Evolutionary conservation across 2,329 filamentous ascomycete species (phyloP).

Genomic region (Dactylellina sp.): DNA sequence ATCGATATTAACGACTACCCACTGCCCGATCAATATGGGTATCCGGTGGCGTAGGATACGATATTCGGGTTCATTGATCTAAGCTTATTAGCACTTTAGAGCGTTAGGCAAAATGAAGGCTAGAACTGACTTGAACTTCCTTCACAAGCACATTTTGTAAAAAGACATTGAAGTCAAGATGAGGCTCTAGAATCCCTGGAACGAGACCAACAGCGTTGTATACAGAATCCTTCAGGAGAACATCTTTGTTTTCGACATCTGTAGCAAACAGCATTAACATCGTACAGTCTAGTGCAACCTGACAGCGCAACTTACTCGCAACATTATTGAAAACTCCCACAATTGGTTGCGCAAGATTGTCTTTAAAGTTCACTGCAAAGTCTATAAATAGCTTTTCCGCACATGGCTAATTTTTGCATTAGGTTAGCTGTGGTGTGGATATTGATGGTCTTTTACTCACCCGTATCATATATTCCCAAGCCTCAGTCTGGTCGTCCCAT

Average conservation of each 20-base stretch:
- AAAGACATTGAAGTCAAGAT: constrained; percentile 86
- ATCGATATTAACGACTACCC: constrained; percentile 82
- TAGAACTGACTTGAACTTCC: constrained; percentile 75
- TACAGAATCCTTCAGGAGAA: constrained; percentile 90
- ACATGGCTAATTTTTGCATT: constrained; percentile 70
- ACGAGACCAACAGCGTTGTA: constrained; percentile 93
- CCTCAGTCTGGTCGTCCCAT: constrained; percentile 84
- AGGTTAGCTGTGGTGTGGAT: not conserved
- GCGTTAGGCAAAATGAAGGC: too few species aligned
- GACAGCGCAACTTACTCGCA: constrained; percentile 69
- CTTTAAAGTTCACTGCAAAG: constrained; percentile 87
- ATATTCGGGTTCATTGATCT: constrained; percentile 72
- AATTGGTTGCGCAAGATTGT: constrained; percentile 80
- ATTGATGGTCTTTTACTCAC: constrained; percentile 10
- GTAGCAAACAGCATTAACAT: not conserved
- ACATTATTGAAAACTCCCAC: constrained; percentile 84
- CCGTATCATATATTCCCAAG: constrained; percentile 91
- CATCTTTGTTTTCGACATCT: constrained; percentile 71
- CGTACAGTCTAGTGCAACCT: too few species aligned
- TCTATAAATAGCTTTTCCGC: constrained; percentile 94
- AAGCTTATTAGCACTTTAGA: not conserved
- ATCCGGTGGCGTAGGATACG: constrained; percentile 88
- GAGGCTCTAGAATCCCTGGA: constrained; percentile 77
- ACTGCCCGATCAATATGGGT: constrained; percentile 87
- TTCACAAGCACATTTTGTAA: constrained; percentile 78